A percentile compares a stretch with the other conserved stretches of the same genome.
Conservation (phyloP, 116 monocot genomes). For the Dioscorea cayenensis region DNA sequence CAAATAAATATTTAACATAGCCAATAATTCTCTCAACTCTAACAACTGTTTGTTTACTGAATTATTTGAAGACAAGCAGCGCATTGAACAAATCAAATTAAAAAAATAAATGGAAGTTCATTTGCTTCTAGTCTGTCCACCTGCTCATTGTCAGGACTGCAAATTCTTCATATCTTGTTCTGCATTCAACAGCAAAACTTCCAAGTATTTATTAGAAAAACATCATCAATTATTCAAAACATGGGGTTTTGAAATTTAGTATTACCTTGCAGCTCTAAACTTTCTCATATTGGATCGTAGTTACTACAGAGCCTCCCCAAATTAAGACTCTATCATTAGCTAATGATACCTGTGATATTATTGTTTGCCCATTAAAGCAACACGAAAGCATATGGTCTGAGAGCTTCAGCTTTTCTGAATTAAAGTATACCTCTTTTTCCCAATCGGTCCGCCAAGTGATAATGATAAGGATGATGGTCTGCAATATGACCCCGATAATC, state of each 20-base stretch:
- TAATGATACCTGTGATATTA: slow-evolving; percentile 22
- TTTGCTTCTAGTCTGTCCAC: no score
- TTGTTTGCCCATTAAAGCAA: not conserved
- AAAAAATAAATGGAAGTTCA: no score
- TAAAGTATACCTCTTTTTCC: slow-evolving; percentile 37
- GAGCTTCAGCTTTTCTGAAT: not conserved
- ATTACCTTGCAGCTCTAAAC: not conserved
- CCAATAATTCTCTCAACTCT: no score
- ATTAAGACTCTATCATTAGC: slow-evolving; percentile 26
- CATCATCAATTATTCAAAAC: not conserved
- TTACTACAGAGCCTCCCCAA: slow-evolving; percentile 11
- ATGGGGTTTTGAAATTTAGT: not conserved
- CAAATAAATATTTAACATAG: no score
- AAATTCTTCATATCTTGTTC: not conserved
- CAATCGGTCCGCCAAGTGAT: slow-evolving; percentile 45
- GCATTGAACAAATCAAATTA: no score
- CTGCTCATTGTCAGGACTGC: no score
- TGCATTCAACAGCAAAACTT: slow-evolving; percentile 13
- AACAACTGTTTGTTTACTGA: no score
- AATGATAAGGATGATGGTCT: slow-evolving; percentile 29
- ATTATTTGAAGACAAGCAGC: no score
- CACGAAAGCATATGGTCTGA: no score
- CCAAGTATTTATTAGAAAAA: not conserved
- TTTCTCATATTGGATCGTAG: not conserved
- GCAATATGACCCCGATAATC: slow-evolving; percentile 33